phyloP scores from a whole-genome alignment of 2,329 filamentous ascomycete genomes.

The Penicillium aurantiogriseum region DNA sequence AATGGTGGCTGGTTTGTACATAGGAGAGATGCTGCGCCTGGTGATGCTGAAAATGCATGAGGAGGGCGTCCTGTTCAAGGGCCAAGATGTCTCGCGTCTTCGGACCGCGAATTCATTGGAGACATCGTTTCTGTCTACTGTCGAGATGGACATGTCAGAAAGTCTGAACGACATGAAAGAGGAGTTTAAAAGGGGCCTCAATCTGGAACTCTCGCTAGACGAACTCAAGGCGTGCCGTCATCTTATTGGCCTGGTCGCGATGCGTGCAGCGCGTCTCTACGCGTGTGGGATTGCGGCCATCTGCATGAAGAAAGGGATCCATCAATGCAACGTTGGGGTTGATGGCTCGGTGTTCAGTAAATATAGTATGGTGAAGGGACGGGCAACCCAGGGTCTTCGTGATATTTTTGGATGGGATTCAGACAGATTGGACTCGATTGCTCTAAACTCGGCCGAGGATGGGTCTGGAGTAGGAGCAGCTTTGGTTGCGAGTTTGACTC shows the following conservation, averaged over 20 bases:
- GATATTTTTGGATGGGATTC: constrained; percentile 88
- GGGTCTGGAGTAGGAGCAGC: constrained; percentile 88
- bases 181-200: constrained; percentile 71
- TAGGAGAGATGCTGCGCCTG: constrained; percentile 88
- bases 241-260: constrained; percentile 89
- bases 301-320: constrained; percentile 85
- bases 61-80: constrained; percentile 71
- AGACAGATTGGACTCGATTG: constrained; percentile 74
- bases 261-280: constrained; percentile 84
- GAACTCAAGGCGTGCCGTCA: constrained; percentile 85
- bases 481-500: constrained; percentile 69
- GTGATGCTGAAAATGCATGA: constrained; percentile 81
- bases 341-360: constrained; percentile 95
- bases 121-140: constrained; percentile 82
- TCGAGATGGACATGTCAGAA: constrained; percentile 91
- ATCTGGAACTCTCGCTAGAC: constrained; percentile 65
- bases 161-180: constrained; percentile 82
- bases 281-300: constrained; percentile 95
- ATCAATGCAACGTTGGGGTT: constrained; percentile 83
- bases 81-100: constrained; percentile 74
- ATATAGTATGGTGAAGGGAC: constrained; percentile 20
- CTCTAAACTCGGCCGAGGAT: constrained; percentile 82
- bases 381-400: constrained; percentile 47
- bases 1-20: constrained; percentile 90
- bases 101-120: constrained; percentile 82